Conservation (phyloP, 768 basidiomycete species). For the Termitomyces sp. region DNA sequence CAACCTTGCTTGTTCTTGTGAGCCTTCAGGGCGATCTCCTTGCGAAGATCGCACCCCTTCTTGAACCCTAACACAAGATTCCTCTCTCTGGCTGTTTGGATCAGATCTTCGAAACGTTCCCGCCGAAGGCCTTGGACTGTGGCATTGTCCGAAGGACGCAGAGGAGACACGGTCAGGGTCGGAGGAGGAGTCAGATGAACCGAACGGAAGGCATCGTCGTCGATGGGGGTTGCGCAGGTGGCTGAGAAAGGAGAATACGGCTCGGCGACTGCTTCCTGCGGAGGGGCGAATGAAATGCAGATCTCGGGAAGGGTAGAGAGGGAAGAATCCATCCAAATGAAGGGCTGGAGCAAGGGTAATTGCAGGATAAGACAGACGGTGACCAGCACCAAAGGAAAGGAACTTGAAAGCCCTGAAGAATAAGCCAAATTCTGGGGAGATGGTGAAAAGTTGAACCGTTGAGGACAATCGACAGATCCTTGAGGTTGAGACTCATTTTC, state of each 20-base stretch:
- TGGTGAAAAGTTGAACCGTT: not conserved
- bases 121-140: conserved; percentile 54
- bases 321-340: conserved; percentile 37
- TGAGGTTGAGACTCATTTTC: conserved; percentile 1
- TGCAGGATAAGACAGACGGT: conserved; percentile 32
- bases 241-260: conserved; percentile 63
- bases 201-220: conserved; percentile 57
- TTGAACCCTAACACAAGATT: conserved; percentile 43
- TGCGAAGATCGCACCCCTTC: conserved; percentile 58
- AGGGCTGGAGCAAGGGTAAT: conserved; percentile 15
- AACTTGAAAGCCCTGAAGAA: conserved; percentile 6
- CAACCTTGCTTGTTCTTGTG: conserved; percentile 75
- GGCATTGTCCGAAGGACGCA: conserved; percentile 39
- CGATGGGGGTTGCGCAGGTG: conserved; percentile 25
- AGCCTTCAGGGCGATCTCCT: conserved; percentile 69
- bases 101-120: conserved; percentile 60
- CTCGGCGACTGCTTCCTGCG: conserved; percentile 46
- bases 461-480: too few relatives aligned
- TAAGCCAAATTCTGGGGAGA: conserved; percentile 14
- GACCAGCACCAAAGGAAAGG: conserved; percentile 47
- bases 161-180: conserved; percentile 45
- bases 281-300: conserved; percentile 64
- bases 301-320: conserved; percentile 59
- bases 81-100: conserved; percentile 59
- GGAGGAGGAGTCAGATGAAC: conserved; percentile 57